Base-by-base conservation (phyloP, 305 asterid species). In the Solanum aculeatissimum region DNA sequence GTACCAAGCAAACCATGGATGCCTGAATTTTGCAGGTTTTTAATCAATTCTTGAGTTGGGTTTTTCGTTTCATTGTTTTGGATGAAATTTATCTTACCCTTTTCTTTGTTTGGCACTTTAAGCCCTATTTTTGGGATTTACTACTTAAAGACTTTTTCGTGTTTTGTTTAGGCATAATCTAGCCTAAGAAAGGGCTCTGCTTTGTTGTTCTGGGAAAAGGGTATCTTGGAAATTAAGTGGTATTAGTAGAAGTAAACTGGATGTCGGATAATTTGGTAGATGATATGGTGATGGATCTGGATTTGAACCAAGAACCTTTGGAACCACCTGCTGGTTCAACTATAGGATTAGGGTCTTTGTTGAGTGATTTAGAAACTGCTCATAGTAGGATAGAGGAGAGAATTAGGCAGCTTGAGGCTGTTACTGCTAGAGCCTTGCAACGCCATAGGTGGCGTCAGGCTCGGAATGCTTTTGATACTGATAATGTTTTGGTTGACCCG, bases 401-500 rank as follows among this genome's bases (percentile, higher is more conserved):
- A 71, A 89, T 96, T 84, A 90, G 96, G 10, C 95, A 92, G 90
- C 97, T 96, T 14, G 95, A 93, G 88, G 94, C 92, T 65, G 98
- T 92, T 63, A 89, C 92, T 14, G 91, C 92, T 84, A 92, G 97
- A 51, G 91, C 94, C 6, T 90, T 95, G 91, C 93, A 88, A 87
- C 93, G 95, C 79, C 93, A 90, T 86, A 86, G 94, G 82, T 87
- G 95, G 97, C 93, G 90, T 51, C 91, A 86, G 49, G 85, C 88
- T 0, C 90, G 88, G 47, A 86, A 86, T 86, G 72, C 87, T 18
- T 38, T 57, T 80, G 95, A 88, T 27, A 84, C 82, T 32, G 83
- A 81, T 71, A 80, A 70, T 29, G 32, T 83, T 82, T 85, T 90
- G 2, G 43, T 77, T 72, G 92, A 85, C 15, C 78, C 51, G 9